Conservation (phyloP, 768 basidiomycete species). For the Postia placenta region DNA sequence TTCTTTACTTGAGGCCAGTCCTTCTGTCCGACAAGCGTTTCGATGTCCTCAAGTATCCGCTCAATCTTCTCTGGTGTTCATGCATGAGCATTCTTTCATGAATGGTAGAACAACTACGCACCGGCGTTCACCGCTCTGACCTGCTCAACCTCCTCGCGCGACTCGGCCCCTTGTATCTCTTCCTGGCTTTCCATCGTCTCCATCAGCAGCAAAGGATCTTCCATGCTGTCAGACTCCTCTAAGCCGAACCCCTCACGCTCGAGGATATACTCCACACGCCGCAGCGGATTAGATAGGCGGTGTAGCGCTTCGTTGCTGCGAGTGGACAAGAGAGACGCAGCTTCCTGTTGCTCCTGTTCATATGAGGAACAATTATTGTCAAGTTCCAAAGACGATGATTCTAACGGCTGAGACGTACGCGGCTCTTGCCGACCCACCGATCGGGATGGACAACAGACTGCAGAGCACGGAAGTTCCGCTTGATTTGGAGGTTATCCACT, state of each 20-base stretch:
- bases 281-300: slow-evolving; percentile 63
- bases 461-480: slow-evolving; percentile 58
- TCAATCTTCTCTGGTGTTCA: slow-evolving; percentile 45
- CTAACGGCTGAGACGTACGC: slow-evolving; percentile 45
- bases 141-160: slow-evolving; percentile 39
- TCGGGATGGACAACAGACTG: slow-evolving; percentile 86
- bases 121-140: slow-evolving; percentile 54
- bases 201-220: slow-evolving; percentile 64
- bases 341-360: slow-evolving; percentile 44
- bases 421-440: slow-evolving; percentile 64
- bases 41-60: slow-evolving; percentile 39
- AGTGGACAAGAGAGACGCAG: slow-evolving; percentile 65
- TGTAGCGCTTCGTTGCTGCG: slow-evolving; percentile 80
- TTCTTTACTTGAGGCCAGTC: slow-evolving; percentile 55
- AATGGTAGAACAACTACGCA: slow-evolving; percentile 21
- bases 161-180: slow-evolving; percentile 59
- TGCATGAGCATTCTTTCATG: not conserved
- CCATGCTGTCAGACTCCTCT: slow-evolving; percentile 64
- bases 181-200: slow-evolving; percentile 80
- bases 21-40: slow-evolving; percentile 39
- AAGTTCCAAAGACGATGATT: not conserved
- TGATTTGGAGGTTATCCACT: slow-evolving; percentile 55
- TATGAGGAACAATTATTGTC: slow-evolving; percentile 9
- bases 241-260: slow-evolving; percentile 50
- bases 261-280: slow-evolving; percentile 79